Base-by-base conservation (phyloP, 116 monocot genomes). In the Zostera marina region DNA sequence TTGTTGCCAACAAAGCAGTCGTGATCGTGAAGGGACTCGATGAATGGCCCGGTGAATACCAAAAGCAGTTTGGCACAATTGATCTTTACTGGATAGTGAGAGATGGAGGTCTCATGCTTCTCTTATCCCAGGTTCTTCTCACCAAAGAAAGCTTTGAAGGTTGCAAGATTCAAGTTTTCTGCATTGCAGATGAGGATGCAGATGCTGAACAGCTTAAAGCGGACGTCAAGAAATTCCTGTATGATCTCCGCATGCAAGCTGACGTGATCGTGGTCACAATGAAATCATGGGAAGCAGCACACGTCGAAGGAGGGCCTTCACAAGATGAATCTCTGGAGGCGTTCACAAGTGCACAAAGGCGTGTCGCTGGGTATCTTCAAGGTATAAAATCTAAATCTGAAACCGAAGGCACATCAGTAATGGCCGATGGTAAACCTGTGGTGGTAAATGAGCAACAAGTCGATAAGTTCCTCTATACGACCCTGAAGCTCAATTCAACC, bases 1-100 rank as follows among this genome's bases (percentile, higher is more conserved):
- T 88, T 24, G 81, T 80, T 40, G 94, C 94, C 48, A 94, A 94
- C 66, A 88, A 94, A 63, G 94, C 94, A 0, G 94, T 94, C 12
- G 94, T 88, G 5, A 84, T 88, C 26, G 80, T 94, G 20, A 94
- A 88, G 68, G 94, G 94, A 12, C 84, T 94, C 17, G 94, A 88
- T 56, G 94, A 94, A 63, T 94, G 94, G 94, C 94, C 84, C 5
- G 83, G 83, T 15, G 94, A 94, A 67, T 88, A 94, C 64, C 94
- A 94, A 59, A 74, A 69, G 55, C 88, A 94, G 64, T 82, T 79
- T 42, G 94, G 94, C 52, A 94, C 94, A 0, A 94, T 94, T 39
- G 94, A 94, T 52, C 79, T 94, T 6, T 94, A 94, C 41, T 94
- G 94, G 88, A 88, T 94, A 9, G 94, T 94, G 11, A 76, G 78